Evolutionary conservation across 1,139 yeast genomes (phyloP), one percentile per base, ranked within the genome.

Genomic region (Williopsis jadinii): DNA sequence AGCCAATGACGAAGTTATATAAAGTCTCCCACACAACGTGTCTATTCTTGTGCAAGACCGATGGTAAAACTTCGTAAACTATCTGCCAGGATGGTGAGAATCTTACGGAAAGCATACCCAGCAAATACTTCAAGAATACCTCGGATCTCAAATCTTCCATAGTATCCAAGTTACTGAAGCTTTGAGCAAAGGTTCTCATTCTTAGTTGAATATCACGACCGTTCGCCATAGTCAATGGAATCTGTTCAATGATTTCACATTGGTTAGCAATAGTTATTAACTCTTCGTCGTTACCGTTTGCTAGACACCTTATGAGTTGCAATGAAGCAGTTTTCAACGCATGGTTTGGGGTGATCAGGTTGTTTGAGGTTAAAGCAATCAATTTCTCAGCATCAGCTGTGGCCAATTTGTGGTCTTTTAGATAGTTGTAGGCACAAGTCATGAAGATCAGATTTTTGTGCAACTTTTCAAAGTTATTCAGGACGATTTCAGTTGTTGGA

Each of bases 51-150:
- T 62, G 66, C 11, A 67, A 61, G 9, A 82, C 60, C 8, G 59
- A 55, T 1, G 81, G 76, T 9, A 85, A 55, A 8, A 75, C 71
- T 47, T 82, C 92, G 42, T 71, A 66, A 3, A 84, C 82, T 5
- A 84, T 85, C 15, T 76, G 74, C 95, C 95, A 87, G 28, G 83
- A 71, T 2, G 98, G 98, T 46, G 87, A 84, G 54, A 92, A 88
- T 47, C 77, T 75, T 37, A 80, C 80, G 1, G 88, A 71, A 38
- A 90, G 64, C 47, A 84, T 68, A 27, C 97, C 97, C 59, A 87
- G 77, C 41, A 83, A 48, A 56, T 72, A 85, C 31, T 73, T 69
- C 13, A 80, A 67, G 27, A 83, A 68, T 8, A 75, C 61, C 12
- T 54, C 53, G 33, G 72, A 70, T 11, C 47, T 36, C 15, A 57